Base-by-base conservation (phyloP, 2,329 filamentous ascomycete species). In the Zopfia rhizophila region DNA sequence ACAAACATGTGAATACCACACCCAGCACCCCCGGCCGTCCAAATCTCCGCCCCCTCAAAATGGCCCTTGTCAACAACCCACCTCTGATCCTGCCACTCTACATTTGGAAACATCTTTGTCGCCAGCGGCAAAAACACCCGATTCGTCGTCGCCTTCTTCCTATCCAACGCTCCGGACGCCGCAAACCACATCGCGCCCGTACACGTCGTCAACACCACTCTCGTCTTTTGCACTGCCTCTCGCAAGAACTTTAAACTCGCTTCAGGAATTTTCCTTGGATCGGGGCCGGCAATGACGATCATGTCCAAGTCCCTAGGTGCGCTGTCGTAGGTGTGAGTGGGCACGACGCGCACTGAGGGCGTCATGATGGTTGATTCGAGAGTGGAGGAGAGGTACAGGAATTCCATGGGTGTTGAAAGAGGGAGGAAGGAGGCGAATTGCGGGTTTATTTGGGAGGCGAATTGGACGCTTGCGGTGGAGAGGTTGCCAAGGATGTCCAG, bases 221-320 rank as follows among this genome's bases (percentile, higher is more conserved):
- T 65, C 5, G 70, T 72, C 61, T 61, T 58, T 43, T 47, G 35
- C 35, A 59, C 70, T 3, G 71, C 72, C 51, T 75, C 70, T 13
- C 57, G 53, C 45, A 76, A 55, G 48, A 73, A 75, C 22, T 46
- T 53, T 19, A 70, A 55, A 17, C 72, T 73, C 10, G 55, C 56
- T 6, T 68, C 60, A 1, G 68, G 63, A 3, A 71, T 67, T 4
- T 58, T 60, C 4, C 19, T 47, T 0, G 61, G 68, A 16, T 65
- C 39, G 4, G 72, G 68, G 0, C 74, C 74, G 33, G 72, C 74
- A 8, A 72, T 54, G 21, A 76, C 27, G 2, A 76, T 50, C 24
- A 76, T 69, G 24, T 76, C 73, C 5, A 76, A 61, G 31, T 76
- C 73, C 4, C 72, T 63, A 3, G 74, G 74, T 7, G 69, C 72